A percentile compares a stretch with the other conserved stretches of the same genome.
Conservation (phyloP, 345 rosid species). For the Populus pruinosa region DNA sequence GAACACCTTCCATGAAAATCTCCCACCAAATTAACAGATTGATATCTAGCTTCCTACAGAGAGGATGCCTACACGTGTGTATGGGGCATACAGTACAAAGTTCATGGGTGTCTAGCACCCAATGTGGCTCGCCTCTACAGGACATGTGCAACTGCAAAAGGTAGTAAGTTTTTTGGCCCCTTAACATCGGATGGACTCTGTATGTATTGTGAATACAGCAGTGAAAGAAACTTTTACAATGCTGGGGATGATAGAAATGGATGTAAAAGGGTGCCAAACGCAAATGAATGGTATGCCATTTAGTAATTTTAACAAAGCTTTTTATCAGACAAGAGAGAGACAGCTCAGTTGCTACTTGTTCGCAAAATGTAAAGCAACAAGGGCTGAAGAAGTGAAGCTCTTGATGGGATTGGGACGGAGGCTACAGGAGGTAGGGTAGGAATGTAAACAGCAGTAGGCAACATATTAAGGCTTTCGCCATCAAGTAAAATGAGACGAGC, state of each 20-base stretch:
- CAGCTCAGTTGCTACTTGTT: not conserved
- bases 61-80: not conserved
- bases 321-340: not conserved
- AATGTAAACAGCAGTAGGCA: no score
- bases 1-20: slow-evolving; percentile 44
- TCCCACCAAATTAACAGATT: not conserved
- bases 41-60: not conserved
- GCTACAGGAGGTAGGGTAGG: no score
- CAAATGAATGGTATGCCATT: not conserved
- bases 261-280: not conserved
- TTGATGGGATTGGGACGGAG: no score
- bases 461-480: no score
- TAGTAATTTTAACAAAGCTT: not conserved
- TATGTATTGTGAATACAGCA: not conserved
- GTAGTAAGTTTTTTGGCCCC: not conserved
- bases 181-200: not conserved
- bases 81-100: not conserved
- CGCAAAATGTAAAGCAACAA: not conserved
- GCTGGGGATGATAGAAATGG: not conserved
- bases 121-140: no score
- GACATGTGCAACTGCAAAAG: no score
- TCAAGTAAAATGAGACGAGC: no score
- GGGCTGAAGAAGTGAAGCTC: no score
- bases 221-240: not conserved
- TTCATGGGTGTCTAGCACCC: not conserved